These are phyloP conservation scores for Nicotiana rustica DNA, from an alignment of 305 asterid species.

Conservation along the genomic window DNA sequence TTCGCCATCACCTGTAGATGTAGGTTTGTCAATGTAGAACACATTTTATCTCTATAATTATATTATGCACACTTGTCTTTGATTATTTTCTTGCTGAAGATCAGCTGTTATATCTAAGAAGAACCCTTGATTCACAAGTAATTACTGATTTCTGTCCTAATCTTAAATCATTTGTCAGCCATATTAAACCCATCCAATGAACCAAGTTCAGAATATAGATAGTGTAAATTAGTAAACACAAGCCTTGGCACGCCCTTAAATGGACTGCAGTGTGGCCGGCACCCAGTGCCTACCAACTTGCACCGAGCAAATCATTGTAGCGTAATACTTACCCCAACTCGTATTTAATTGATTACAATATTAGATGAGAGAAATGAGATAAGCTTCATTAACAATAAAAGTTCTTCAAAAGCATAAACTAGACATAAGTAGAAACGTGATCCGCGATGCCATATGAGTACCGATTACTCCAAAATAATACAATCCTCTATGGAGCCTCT, in stretches of 20 bases:
- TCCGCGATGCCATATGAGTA: no score
- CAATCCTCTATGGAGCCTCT: no score
- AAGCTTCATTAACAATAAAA: no score
- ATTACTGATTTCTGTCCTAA: conserved; percentile 23
- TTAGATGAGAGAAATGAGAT: no score
- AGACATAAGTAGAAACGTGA: no score
- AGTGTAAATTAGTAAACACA: not conserved
- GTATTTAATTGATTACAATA: no score
- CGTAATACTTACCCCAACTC: no score
- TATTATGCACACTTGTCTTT: not conserved
- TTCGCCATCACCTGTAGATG: conserved; percentile 28
- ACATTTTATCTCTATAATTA: not conserved
- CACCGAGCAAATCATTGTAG: no score
- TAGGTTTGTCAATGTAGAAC: not conserved
- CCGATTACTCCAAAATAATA: no score
- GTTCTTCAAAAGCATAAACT: no score
- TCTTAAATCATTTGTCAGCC: conserved; percentile 1
- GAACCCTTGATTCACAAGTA: conserved; percentile 13
- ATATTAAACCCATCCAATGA: conserved; percentile 19
- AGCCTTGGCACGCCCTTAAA: not conserved
- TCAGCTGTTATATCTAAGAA: not conserved
- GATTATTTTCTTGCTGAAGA: not conserved
- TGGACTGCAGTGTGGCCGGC: no score
- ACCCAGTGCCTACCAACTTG: no score
- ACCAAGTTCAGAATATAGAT: not conserved